phyloP scores from a whole-genome alignment of 768 basidiomycete species.

The Ramaria sp. region DNA sequence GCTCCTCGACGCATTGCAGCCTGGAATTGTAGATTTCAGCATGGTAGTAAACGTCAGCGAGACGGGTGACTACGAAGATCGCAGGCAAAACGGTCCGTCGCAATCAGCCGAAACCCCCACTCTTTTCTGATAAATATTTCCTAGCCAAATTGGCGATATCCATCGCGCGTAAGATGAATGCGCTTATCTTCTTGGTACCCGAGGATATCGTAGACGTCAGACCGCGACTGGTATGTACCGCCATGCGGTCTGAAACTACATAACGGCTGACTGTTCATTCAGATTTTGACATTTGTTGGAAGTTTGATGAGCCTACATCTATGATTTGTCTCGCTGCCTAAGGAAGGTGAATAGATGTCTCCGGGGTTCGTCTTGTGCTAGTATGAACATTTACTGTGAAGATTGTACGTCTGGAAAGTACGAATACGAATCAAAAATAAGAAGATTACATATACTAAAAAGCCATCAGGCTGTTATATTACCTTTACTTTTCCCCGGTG shows the following conservation, averaged over 20 bases:
- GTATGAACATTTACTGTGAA: neutral
- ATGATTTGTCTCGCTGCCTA: neutral
- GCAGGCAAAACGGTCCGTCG: slow-evolving; percentile 78
- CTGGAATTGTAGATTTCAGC: slow-evolving; percentile 89
- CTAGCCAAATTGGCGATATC: slow-evolving; percentile 94
- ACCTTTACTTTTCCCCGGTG: no score
- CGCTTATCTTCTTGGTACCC: slow-evolving; percentile 91
- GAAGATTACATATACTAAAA: neutral
- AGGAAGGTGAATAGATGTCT: neutral
- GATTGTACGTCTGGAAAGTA: neutral
- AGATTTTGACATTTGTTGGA: slow-evolving; percentile 95
- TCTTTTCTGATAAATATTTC: neutral
- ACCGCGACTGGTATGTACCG: slow-evolving; percentile 63
- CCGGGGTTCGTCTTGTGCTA: neutral
- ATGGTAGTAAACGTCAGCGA: slow-evolving; percentile 58
- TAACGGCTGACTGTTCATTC: slow-evolving; percentile 2
- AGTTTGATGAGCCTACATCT: slow-evolving; percentile 67
- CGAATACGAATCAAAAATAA: neutral
- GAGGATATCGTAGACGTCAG: slow-evolving; percentile 96
- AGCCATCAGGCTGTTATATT: no score
- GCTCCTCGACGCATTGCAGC: slow-evolving; percentile 79
- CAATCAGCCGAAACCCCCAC: neutral
- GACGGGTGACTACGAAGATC: slow-evolving; percentile 69
- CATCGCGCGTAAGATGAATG: slow-evolving; percentile 96
- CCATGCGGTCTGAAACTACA: neutral